phyloP scores from a whole-genome alignment of 345 rosid genomes.

The Populus nigra region DNA sequence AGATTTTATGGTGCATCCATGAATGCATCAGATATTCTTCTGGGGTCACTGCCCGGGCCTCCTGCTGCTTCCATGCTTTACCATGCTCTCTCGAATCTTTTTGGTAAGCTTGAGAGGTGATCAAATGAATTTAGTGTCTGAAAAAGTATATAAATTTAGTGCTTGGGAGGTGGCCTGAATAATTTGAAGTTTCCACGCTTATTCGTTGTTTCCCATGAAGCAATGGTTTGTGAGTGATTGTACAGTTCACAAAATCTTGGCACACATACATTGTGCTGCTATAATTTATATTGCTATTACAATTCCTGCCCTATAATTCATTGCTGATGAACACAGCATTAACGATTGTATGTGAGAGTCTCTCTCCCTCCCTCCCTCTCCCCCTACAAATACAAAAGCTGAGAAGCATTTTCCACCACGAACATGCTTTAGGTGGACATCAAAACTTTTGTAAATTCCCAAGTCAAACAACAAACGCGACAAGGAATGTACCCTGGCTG shows the following conservation, averaged over 20 bases:
- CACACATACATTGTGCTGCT: neutral
- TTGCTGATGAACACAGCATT: neutral
- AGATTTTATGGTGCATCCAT: slow-evolving; percentile 82
- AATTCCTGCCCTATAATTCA: neutral
- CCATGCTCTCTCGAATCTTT: slow-evolving; percentile 67
- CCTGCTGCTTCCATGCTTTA: slow-evolving; percentile 88
- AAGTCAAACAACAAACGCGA: neutral
- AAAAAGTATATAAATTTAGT: no score
- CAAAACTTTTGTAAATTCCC: neutral
- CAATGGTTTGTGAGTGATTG: neutral
- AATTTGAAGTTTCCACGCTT: neutral
- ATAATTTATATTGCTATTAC: neutral
- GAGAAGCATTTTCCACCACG: no score
- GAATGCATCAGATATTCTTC: slow-evolving; percentile 67
- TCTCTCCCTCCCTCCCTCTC: neutral
- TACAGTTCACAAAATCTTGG: neutral
- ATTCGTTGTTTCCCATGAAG: neutral
- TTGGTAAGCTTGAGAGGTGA: slow-evolving; percentile 52
- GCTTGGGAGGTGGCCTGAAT: neutral
- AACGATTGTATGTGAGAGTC: neutral
- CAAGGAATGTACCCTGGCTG: neutral
- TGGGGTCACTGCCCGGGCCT: slow-evolving; percentile 73
- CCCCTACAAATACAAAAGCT: neutral
- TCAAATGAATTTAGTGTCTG: neutral
- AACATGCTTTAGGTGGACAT: neutral